phyloP scores from a whole-genome alignment of 75 land plant species.

The Cunninghamia lanceolata region DNA sequence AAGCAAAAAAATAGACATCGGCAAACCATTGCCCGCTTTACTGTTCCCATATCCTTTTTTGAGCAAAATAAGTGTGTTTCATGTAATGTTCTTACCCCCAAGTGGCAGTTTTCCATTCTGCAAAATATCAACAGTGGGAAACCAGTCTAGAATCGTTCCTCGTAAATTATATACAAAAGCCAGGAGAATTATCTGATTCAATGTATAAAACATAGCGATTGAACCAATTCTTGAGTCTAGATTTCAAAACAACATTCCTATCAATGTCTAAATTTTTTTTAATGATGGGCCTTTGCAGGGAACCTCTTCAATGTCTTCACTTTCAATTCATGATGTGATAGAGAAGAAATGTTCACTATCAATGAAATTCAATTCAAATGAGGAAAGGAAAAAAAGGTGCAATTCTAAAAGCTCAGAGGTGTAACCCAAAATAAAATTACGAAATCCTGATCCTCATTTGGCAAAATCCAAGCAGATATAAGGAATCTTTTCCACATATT shows the following conservation, averaged over 20 bases:
- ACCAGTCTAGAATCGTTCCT: not conserved
- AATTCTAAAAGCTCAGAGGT: not conserved
- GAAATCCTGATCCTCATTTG: not conserved
- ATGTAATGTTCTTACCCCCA: not conserved
- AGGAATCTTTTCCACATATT: not conserved
- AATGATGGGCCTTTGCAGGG: not conserved
- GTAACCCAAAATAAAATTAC: not conserved
- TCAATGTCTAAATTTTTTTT: not conserved
- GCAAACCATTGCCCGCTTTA: not conserved
- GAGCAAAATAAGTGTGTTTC: not conserved
- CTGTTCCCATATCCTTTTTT: not conserved
- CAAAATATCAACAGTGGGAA: not conserved
- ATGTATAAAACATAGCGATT: not conserved
- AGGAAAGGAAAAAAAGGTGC: not conserved
- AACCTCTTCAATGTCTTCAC: not conserved
- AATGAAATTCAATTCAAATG: not conserved
- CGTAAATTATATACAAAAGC: not conserved
- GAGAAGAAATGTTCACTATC: not conserved
- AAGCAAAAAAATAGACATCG: not conserved
- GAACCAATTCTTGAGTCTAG: not conserved
- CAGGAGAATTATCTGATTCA: not conserved
- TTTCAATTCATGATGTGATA: not conserved
- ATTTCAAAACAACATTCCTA: not conserved
- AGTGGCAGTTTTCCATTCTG: not conserved
- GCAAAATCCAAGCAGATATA: not conserved